Base-by-base conservation (phyloP, 2,329 filamentous ascomycete species). In the Epichloe sibirici region DNA sequence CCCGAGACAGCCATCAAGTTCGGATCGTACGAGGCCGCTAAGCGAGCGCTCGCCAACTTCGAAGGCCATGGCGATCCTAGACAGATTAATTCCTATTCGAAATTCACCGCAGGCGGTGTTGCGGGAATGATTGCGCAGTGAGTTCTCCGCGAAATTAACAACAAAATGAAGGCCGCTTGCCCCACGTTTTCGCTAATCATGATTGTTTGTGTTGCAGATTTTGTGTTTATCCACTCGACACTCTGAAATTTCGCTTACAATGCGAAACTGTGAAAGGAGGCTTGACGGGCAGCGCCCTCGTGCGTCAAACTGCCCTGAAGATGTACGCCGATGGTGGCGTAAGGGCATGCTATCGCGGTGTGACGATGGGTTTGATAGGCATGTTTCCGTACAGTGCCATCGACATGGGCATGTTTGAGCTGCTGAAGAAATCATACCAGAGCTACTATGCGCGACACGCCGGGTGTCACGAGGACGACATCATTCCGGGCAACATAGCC, bases 331-430 rank as follows among this genome's bases (percentile, higher is more conserved):
- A 83, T 54, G 86, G 88, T 54, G 88, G 88, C 23, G 59, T 90
- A 31, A 74, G 79, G 35, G 78, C 87, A 6, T 91, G 90, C 57
- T 98, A 97, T 68, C 88, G 91, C 51, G 93, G 93, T 42, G 78
- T 98, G 37, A 90, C 90, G 0, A 93, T 97, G 80, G 93, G 93
- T 15, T 77, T 98, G 4, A 72, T 96, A 49, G 93, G 93, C 65
- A 96, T 97, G 83, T 98, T 98, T 62, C 93, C 93, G 0, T 98
- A 97, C 67, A 91, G 90, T 43, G 93, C 93, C 48, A 94, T 98
- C 64, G 93, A 98, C 65, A 85, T 98, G 63, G 89, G 88, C 58
- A 95, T 89, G 0, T 98, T 97, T 63, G 93, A 98, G 70, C 82
- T 93, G 55, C 78, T 96, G 56, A 98, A 98, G 70, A 81, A 79